phyloP scores from a whole-genome alignment of 1,284 basidiomycete genomes.

The Fistulina hepatica region DNA sequence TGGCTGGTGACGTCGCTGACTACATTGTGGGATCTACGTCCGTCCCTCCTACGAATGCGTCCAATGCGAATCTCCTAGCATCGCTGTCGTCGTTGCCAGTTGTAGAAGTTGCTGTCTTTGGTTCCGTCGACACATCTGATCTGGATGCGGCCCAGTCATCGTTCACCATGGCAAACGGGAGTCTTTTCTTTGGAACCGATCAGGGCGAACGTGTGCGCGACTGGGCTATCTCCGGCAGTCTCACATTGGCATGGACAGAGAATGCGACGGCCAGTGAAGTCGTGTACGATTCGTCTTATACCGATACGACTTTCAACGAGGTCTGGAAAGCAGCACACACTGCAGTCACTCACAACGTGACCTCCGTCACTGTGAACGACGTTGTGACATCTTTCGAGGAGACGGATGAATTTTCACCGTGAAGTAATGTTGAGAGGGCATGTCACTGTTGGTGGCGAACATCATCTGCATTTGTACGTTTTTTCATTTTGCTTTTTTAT shows the following conservation, averaged over 20 bases:
- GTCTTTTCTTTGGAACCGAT: slow-evolving; percentile 49
- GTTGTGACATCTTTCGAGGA: slow-evolving; percentile 28
- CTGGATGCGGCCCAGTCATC: slow-evolving; percentile 38
- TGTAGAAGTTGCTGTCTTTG: slow-evolving; percentile 54
- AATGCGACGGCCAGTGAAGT: slow-evolving; percentile 36
- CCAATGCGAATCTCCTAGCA: slow-evolving; percentile 29
- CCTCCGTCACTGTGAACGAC: slow-evolving; percentile 28
- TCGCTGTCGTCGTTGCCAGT: slow-evolving; percentile 36
- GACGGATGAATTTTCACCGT: slow-evolving; percentile 21
- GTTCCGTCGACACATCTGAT: slow-evolving; percentile 38
- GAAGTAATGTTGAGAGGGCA: neutral
- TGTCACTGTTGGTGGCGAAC: neutral
- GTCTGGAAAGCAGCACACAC: slow-evolving; percentile 39
- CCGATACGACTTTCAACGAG: slow-evolving; percentile 33
- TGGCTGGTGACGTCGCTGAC: slow-evolving; percentile 37
- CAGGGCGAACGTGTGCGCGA: slow-evolving; percentile 35
- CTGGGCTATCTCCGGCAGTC: slow-evolving; percentile 39
- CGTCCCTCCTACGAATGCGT: slow-evolving; percentile 33
- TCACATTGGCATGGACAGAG: slow-evolving; percentile 40
- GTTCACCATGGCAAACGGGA: slow-evolving; percentile 37
- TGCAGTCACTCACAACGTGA: slow-evolving; percentile 25
- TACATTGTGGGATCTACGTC: slow-evolving; percentile 33
- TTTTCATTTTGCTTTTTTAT: no score
- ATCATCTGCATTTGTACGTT: no score
- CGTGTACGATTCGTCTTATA: slow-evolving; percentile 37